A percentile compares a stretch with the other conserved stretches of the same genome.
Evolutionary conservation across 2,329 filamentous ascomycete genomes (phyloP).

Genomic region (Didymella pomorum): DNA sequence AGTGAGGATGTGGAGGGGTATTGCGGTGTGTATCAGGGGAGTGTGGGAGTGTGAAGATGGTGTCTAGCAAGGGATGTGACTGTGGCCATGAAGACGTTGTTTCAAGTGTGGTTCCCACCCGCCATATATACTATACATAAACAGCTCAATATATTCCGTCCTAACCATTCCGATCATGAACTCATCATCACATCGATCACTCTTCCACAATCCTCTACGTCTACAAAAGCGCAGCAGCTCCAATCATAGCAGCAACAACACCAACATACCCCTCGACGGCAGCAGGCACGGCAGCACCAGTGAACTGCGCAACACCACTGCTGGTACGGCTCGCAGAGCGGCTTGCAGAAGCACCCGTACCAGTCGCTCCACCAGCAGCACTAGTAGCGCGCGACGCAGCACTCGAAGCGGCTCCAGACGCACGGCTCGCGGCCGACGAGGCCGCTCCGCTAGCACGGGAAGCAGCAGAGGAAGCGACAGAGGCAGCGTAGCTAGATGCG

Average conservation of each 20-base stretch:
- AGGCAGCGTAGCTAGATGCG: not conserved
- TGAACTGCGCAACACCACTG: constrained; percentile 9
- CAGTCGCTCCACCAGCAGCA: not conserved
- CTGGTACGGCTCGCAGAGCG: not conserved
- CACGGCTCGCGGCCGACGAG: not conserved
- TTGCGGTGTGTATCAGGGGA: no score
- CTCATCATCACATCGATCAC: not conserved
- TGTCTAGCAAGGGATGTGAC: no score
- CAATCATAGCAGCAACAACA: constrained; percentile 19
- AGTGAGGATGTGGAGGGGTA: no score
- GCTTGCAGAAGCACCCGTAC: not conserved
- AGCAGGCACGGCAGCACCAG: constrained; percentile 16
- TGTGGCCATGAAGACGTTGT: no score
- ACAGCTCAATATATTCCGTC: not conserved
- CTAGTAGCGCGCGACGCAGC: not conserved
- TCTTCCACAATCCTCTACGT: not conserved
- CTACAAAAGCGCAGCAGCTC: constrained; percentile 13
- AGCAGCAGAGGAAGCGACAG: not conserved
- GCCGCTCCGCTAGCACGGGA: not conserved
- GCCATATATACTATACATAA: no score
- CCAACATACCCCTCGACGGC: constrained; percentile 8
- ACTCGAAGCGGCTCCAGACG: not conserved
- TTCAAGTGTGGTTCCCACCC: no score
- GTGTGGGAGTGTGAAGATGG: no score
- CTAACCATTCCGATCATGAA: not conserved